A percentile compares a stretch with the other conserved stretches of the same genome.
phyloP scores from a whole-genome alignment of 2,329 filamentous ascomycete genomes.

The Aspergillus carbonarius region DNA sequence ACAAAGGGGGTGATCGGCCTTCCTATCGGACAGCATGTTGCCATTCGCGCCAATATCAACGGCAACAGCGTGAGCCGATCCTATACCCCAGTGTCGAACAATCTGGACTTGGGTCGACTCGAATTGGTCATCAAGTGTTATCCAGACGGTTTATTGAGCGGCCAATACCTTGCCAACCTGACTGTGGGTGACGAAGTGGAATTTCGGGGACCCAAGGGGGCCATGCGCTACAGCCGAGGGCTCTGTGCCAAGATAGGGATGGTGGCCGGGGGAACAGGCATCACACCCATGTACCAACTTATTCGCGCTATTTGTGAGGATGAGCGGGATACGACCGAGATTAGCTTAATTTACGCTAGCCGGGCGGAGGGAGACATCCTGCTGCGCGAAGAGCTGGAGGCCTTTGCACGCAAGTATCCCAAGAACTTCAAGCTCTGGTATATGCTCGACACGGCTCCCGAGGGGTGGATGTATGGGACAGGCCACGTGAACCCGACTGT shows the following conservation, averaged over 20 bases:
- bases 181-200: conserved; percentile 32
- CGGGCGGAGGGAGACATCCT: conserved; percentile 60
- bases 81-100: conserved; percentile 51
- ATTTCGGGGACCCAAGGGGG: conserved; percentile 39
- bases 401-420: conserved; percentile 52
- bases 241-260: conserved; percentile 36
- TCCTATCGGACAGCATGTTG: conserved; percentile 58
- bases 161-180: conserved; percentile 30
- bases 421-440: conserved; percentile 58
- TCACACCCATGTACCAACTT: conserved; percentile 59
- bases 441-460: conserved; percentile 51
- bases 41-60: conserved; percentile 51
- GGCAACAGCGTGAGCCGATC: conserved; percentile 51
- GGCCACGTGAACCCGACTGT: conserved; percentile 56
- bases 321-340: conserved; percentile 54
- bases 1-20: conserved; percentile 50
- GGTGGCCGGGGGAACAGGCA: conserved; percentile 43
- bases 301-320: conserved; percentile 65
- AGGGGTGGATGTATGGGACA: conserved; percentile 49
- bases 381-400: conserved; percentile 56
- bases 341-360: conserved; percentile 62
- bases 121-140: conserved; percentile 41
- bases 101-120: conserved; percentile 30
- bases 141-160: conserved; percentile 33
- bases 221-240: conserved; percentile 31